Evolutionary conservation across 75 land plant genomes (phyloP).

Genomic region (Adiantum capillusveneris): DNA sequence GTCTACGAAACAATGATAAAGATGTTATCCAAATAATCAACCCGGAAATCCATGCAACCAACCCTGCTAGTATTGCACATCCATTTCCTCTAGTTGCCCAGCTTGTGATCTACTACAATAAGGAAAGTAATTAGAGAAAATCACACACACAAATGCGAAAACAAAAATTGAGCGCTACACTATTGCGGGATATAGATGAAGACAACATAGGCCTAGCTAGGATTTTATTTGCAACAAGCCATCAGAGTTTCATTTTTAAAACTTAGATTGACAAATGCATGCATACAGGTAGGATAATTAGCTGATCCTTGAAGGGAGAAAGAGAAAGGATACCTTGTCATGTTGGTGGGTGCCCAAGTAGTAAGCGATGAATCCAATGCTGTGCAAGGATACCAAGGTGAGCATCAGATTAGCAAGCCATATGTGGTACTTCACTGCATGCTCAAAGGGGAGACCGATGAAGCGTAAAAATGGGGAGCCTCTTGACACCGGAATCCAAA

Average conservation of each 20-base stretch:
- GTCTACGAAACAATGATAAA: constrained; percentile 48
- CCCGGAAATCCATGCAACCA: constrained; percentile 36
- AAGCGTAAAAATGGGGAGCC: constrained; percentile 78
- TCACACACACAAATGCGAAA: too few relatives aligned
- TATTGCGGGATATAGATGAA: too few relatives aligned
- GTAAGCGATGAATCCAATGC: constrained; percentile 28
- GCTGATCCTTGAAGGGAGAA: too few relatives aligned
- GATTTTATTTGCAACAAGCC: too few relatives aligned
- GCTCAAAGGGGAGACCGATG: constrained; percentile 84
- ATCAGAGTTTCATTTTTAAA: too few relatives aligned
- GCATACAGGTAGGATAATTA: too few relatives aligned
- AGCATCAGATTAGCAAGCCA: constrained; percentile 93
- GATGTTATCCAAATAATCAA: constrained; percentile 72
- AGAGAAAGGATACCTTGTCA: too few relatives aligned
- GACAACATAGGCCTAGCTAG: too few relatives aligned
- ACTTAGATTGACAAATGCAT: too few relatives aligned
- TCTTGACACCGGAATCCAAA: constrained; percentile 80
- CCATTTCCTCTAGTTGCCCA: constrained; percentile 50
- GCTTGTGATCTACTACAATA: constrained; percentile 15
- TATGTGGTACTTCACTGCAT: constrained; percentile 79
- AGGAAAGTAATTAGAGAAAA: too few relatives aligned
- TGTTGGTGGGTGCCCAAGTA: neutral
- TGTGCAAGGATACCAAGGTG: constrained; percentile 57
- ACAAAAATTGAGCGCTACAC: too few relatives aligned
- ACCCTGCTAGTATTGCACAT: constrained; percentile 57